These are phyloP conservation scores for Cryptococcus jaspeensis DNA, from an alignment of 1,284 basidiomycete genomes.

Conservation along the genomic window DNA sequence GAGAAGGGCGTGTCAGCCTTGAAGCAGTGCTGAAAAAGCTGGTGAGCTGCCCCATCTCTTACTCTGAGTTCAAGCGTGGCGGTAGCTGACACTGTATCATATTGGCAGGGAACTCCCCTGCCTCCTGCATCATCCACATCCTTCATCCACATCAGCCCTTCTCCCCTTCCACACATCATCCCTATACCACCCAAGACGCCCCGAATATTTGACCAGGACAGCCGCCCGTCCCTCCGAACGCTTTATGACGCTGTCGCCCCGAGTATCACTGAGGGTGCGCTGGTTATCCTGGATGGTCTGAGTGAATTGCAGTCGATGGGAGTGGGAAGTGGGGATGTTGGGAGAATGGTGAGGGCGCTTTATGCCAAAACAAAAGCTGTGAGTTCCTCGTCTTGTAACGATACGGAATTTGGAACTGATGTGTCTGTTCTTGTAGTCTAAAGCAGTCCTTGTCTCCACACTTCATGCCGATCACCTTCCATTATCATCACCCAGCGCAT, in stretches of 20 bases:
- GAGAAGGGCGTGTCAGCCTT: slow-evolving; percentile 33
- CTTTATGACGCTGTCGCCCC: slow-evolving; percentile 26
- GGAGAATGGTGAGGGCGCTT: slow-evolving; percentile 38
- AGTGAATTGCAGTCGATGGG: slow-evolving; percentile 37
- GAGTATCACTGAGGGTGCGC: background rate
- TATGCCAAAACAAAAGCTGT: slow-evolving; percentile 19
- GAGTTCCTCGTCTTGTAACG: background rate
- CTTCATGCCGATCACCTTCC: slow-evolving; percentile 40
- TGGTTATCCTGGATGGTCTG: slow-evolving; percentile 47
- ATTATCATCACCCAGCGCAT: slow-evolving; percentile 11
- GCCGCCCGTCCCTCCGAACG: slow-evolving; percentile 18
- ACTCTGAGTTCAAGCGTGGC: background rate
- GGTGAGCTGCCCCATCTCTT: slow-evolving; percentile 20
- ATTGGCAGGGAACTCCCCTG: slow-evolving; percentile 25
- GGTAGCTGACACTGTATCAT: slow-evolving; percentile 4
- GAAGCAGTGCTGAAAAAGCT: slow-evolving; percentile 42
- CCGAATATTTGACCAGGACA: slow-evolving; percentile 24
- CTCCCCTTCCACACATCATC: slow-evolving; percentile 20
- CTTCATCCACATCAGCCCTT: slow-evolving; percentile 33
- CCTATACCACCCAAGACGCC: slow-evolving; percentile 5
- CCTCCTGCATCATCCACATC: slow-evolving; percentile 13
- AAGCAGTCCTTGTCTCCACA: slow-evolving; percentile 29
- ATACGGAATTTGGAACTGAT: background rate
- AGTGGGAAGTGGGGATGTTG: slow-evolving; percentile 22
- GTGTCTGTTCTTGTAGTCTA: slow-evolving; percentile 10